phyloP scores from a whole-genome alignment of 2,329 filamentous ascomycete species.

The Hymenoscyphus fraxineus region DNA sequence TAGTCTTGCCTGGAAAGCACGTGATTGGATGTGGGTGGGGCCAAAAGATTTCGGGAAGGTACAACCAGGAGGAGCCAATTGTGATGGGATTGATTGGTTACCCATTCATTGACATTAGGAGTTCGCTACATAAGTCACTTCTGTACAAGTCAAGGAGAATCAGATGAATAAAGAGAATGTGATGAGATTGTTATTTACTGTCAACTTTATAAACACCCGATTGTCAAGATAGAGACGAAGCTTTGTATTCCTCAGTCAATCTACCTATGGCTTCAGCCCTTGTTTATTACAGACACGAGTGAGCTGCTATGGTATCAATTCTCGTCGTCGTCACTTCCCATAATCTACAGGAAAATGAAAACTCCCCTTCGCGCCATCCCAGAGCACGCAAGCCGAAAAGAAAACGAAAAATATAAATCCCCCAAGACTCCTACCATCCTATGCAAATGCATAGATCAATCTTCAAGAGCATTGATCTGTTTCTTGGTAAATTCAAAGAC shows the following conservation, averaged over 20 bases:
- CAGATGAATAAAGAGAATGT: too few species aligned
- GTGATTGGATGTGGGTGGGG: not conserved
- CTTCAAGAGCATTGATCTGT: conserved; percentile 39
- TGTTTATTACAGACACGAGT: conserved; percentile 11
- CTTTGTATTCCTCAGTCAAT: conserved; percentile 3
- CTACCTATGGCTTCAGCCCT: conserved; percentile 8
- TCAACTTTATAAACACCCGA: not conserved
- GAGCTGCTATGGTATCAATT: conserved; percentile 13
- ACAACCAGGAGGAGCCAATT: too few species aligned
- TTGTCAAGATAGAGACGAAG: not conserved
- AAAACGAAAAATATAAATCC: conserved; percentile 10
- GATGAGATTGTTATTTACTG: too few species aligned
- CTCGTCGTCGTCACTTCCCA: conserved; percentile 8
- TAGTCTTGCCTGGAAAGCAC: not conserved
- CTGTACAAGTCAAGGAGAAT: too few species aligned
- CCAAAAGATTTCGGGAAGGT: not conserved
- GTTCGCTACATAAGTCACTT: too few species aligned
- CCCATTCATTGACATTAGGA: too few species aligned
- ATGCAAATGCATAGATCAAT: conserved; percentile 18
- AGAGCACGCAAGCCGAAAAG: not conserved
- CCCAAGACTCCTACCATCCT: conserved; percentile 13
- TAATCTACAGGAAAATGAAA: conserved; percentile 11
- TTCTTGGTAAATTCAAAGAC: conserved; percentile 82
- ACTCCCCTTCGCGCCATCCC: conserved; percentile 8
- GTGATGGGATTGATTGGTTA: too few species aligned